Conservation (phyloP, 169 alveolate genomes). For the Plasmodium fragile region DNA sequence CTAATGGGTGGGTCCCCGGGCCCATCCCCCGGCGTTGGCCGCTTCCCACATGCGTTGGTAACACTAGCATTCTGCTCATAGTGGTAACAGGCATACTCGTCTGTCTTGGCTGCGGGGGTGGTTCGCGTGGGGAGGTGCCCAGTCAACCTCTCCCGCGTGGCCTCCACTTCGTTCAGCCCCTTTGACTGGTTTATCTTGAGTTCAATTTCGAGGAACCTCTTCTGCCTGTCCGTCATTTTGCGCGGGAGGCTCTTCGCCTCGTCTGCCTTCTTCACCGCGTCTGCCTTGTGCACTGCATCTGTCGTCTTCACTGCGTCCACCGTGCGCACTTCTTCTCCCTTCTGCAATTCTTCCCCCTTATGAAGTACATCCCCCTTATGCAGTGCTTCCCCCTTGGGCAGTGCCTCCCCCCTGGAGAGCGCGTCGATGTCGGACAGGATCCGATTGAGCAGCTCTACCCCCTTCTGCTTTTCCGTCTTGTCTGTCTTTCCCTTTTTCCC, state of each 20-base stretch:
- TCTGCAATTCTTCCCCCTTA: background rate
- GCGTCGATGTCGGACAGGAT: slow-evolving; percentile 34
- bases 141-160: slow-evolving; percentile 2
- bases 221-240: slow-evolving; percentile 48
- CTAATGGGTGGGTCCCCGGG: background rate
- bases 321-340: background rate
- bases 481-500: background rate
- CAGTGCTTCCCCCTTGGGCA: background rate
- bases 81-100: slow-evolving; percentile 19
- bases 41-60: slow-evolving; percentile 5
- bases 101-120: slow-evolving; percentile 50
- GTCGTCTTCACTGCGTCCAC: background rate
- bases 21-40: background rate
- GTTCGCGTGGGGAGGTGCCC: background rate
- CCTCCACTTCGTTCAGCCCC: slow-evolving; percentile 31
- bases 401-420: background rate
- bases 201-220: slow-evolving; percentile 15
- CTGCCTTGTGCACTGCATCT: background rate
- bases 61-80: slow-evolving; percentile 26
- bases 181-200: slow-evolving; percentile 59
- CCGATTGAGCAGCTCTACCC: slow-evolving; percentile 32
- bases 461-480: slow-evolving; percentile 57
- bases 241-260: background rate
- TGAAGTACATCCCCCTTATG: background rate
- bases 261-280: background rate